Base-by-base conservation (phyloP, 495 filamentous ascomycete genomes). In the Thermochaetoides thermophila region DNA sequence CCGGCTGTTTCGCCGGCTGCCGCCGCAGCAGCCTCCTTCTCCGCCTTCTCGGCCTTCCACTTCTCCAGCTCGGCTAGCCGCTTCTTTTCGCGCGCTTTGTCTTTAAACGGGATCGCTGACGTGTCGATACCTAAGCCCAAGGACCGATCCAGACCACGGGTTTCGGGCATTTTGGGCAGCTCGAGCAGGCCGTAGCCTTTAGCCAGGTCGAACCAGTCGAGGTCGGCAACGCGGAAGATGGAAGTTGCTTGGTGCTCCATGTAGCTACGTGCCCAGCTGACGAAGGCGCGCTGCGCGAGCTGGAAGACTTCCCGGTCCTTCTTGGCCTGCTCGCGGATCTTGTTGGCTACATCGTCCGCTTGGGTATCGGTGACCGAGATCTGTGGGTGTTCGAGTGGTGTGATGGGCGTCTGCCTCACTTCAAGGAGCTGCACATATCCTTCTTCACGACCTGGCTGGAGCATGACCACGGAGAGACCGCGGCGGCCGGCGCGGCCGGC, bases 81-180 rank as follows among this genome's bases (percentile, higher is more conserved):
- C 27, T 70, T 68, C 49, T 76, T 73, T 49, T 97, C 89, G 17
- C 79, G 64, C 18, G 61, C 59, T 45, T 78, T 81, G 40, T 95
- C 87, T 35, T 74, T 74, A 56, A 91, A 96, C 1, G 74, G 62
- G 43, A 76, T 63, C 7, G 47, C 46, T 12, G 61, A 51, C 40
- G 63, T 73, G 57, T 95, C 91, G 47, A 96, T 77, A 7, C 81
- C 87, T 44, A 94, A 55, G 45, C 92, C 87, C 23, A 95, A 57
- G 34, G 92, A 55, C 14, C 68, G 60, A 44, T 83, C 76, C 48
- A 76, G 84, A 6, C 53, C 69, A 40, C 73, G 76, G 34, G 86
- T 53, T 49, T 97, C 89, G 0, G 91, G 89, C 89, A 97, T 97
- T 52, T 81, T 87, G 25, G 89, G 89, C 31, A 96, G 64, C 37